Base-by-base conservation (phyloP, 257 asterid species). In the Plantago elongata region DNA sequence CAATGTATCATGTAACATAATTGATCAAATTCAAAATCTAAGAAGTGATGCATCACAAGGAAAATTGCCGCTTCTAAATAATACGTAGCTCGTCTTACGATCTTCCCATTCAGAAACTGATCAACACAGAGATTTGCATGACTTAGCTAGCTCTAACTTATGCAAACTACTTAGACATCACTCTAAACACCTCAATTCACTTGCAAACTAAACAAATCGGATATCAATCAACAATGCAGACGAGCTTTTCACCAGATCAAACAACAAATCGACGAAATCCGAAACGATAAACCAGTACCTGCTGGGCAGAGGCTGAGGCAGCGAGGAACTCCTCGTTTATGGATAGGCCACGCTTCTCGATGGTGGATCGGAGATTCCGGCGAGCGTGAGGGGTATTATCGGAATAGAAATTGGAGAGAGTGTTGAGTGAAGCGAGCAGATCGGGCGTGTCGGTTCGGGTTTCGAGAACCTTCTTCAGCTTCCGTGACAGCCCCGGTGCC, bases 401-500 rank as follows among this genome's bases (percentile, higher is more conserved):
- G 48, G 86, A 51, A 54, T 92, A 89, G 69, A 92, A 89, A 67
- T 54, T 74, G 63, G 99, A 92, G 61, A 92, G 94, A 46, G 97
- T 89, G 72, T 79, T 83, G 67, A 92, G 94, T 17, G 99, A 92
- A 0, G 97, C 83, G 56, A 92, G 85, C 62, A 89, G 85, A 81
- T 92, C 97, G 72, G 95, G 75, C 29, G 74, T 73, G 69, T 86
- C 99, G 15, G 95, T 89, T 60, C 97, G 96, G 64, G 99, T 92
- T 64, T 92, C 97, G 76, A 89, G 61, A 22, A 92, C 99, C 79
- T 92, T 92, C 88, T 92, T 92, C 81, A 92, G 95, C 91, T 92
- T 92, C 85, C 99, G 83, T 8, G 99, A 84, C 60, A 92, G 87
- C 60, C 99, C 99, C 79, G 99, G 99, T 73, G 99, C 99, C 84